phyloP scores from a whole-genome alignment of 2,329 filamentous ascomycete genomes.

The Fusarium sterilihyphosum region DNA sequence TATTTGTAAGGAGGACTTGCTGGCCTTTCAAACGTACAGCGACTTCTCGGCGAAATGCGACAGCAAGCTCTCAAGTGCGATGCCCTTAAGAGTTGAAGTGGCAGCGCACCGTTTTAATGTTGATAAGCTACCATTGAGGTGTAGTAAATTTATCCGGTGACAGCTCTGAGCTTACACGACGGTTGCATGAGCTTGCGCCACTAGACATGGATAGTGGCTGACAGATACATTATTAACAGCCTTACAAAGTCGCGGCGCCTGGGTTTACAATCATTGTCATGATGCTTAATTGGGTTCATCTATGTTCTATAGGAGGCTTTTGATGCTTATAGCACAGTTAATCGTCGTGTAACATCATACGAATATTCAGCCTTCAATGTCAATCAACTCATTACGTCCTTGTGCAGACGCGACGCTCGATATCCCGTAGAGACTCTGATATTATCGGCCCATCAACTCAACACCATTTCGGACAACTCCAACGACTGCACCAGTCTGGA shows the following conservation, averaged over 20 bases:
- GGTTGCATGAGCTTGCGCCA: conserved; percentile 34
- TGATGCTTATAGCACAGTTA: not conserved
- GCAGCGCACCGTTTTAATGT: not conserved
- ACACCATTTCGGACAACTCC: conserved; percentile 89
- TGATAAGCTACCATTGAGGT: conserved; percentile 3
- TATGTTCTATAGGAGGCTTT: conserved; percentile 8
- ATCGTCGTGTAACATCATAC: not conserved
- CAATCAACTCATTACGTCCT: not conserved
- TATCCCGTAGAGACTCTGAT: not conserved
- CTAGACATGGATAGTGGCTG: conserved; percentile 20
- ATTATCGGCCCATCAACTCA: conserved; percentile 67
- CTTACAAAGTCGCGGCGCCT: not conserved
- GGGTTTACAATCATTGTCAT: not conserved
- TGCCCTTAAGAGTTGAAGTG: conserved; percentile 15
- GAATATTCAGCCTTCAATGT: not conserved
- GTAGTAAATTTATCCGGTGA: conserved; percentile 14
- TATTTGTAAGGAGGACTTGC: not conserved
- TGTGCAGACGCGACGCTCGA: not conserved
- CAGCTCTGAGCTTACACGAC: conserved; percentile 15
- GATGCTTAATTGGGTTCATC: conserved; percentile 1
- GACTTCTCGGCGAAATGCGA: conserved; percentile 7
- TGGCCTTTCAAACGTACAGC: not conserved
- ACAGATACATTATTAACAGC: conserved; percentile 16
- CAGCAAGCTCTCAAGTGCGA: conserved; percentile 25
- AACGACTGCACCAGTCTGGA: conserved; percentile 94